Conservation (phyloP, 192 early-diverging fungal species). For the Hyaloraphidium curvatum region DNA sequence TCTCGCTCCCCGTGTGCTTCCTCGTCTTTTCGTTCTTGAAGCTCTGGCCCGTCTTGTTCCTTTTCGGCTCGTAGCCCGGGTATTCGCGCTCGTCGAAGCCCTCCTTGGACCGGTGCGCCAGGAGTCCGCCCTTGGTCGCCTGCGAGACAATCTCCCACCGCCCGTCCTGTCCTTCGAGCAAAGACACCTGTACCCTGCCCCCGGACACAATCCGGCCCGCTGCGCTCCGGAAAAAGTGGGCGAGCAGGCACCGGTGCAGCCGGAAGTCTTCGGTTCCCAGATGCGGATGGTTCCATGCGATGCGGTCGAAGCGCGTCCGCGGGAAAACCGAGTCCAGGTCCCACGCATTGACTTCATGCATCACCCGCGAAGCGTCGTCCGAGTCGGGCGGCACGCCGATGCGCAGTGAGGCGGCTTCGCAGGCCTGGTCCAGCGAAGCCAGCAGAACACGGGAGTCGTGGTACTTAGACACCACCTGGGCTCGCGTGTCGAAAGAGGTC, state of each 20-base stretch:
- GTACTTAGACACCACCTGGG: conserved; percentile 17
- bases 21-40: conserved; percentile 32
- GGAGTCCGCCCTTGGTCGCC: conserved; percentile 12
- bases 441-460: conserved; percentile 7
- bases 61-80: conserved; percentile 28
- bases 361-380: too few species aligned
- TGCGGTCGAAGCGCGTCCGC: conserved; percentile 12
- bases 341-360: conserved; percentile 32
- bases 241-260: conserved; percentile 33
- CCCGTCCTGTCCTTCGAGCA: conserved; percentile 29
- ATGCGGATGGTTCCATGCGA: conserved; percentile 38
- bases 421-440: too few species aligned
- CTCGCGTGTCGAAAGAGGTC: conserved; percentile 24
- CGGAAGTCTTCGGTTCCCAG: conserved; percentile 37
- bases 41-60: conserved; percentile 29
- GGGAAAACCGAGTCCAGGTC: conserved; percentile 11
- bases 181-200: conserved; percentile 16
- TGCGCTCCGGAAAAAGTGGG: conserved; percentile 28
- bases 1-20: conserved; percentile 16
- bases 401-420: too few species aligned
- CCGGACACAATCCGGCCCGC: conserved; percentile 10
- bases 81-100: conserved; percentile 21
- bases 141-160: conserved; percentile 28
- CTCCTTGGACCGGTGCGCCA: conserved; percentile 10
- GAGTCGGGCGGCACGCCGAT: too few species aligned